A percentile compares a stretch with the other conserved stretches of the same genome.
Evolutionary conservation across 306 rosid species (phyloP).

Genomic region (Lathyrus tuberosus): DNA sequence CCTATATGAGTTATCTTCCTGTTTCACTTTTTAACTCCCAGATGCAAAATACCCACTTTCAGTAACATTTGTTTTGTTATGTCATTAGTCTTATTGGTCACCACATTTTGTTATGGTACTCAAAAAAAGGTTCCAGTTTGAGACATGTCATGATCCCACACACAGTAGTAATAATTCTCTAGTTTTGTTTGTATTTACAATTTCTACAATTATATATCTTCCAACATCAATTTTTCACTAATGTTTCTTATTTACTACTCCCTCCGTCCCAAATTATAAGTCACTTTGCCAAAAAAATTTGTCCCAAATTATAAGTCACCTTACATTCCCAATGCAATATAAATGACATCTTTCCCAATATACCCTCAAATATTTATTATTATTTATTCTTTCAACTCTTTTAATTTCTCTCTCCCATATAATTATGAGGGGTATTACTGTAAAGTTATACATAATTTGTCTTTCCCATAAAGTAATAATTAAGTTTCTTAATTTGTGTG

Average conservation of each 20-base stretch:
- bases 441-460: no score
- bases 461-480: no score
- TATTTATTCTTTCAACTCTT: no score
- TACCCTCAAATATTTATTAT: no score
- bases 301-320: no score
- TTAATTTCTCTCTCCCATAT: no score
- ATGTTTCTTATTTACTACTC: conserved; percentile 23
- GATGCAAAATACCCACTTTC: conserved; percentile 44
- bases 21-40: conserved; percentile 38
- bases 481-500: no score
- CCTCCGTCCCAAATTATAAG: no score
- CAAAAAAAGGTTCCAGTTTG: conserved; percentile 25
- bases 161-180: conserved; percentile 43
- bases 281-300: no score
- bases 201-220: conserved; percentile 28
- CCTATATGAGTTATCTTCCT: conserved; percentile 40
- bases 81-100: conserved; percentile 35
- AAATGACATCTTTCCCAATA: no score
- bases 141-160: conserved; percentile 37
- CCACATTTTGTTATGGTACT: conserved; percentile 40
- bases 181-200: conserved; percentile 45
- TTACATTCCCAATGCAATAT: no score
- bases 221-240: not conserved
- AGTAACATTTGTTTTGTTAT: conserved; percentile 54
- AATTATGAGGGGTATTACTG: no score